Evolutionary conservation across 2,329 filamentous ascomycete genomes (phyloP), one percentile per base, ranked within the genome.

Genomic region (Leptodontidium sp.): DNA sequence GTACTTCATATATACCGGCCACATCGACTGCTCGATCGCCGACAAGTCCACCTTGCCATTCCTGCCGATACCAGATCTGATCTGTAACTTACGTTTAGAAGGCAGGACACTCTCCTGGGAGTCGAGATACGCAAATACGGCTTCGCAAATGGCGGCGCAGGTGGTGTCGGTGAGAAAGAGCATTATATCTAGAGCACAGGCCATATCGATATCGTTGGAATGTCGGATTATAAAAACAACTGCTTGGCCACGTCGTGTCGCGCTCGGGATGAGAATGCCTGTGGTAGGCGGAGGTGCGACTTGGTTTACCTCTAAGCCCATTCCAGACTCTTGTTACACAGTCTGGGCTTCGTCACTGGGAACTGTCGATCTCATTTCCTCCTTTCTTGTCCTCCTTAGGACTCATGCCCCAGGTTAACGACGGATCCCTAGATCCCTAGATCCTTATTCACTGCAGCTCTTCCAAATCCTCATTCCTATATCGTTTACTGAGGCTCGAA

Each of bases 1-100:
- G 62, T 73, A 73, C 47, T 67, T 65, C 15, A 71, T 45, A 49
- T 71, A 73, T 53, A 70, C 65, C 29, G 65, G 65, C 71, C 71
- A 73, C 58, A 59, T 57, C 35, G 11, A 64, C 21, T 71, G 66
- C n/a, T 71, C 67, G 40, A 73, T 35, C 32, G 62, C 40, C 50
- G 69, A 71, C 26, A 73, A 43, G 38, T 71, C 67, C 24, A 71
- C 21, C 61, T 68, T 52, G 26, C 71, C 69, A 66, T 69, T 64
- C 67, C 65, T 73, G 24, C 69, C 69, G 64, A 47, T 32, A 49
- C 69, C 69, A 32, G 26, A 68, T 40, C 55, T 69, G 35, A 73
- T 71, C 65, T 64, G 59, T 15, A 62, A 43, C 32, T 8, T 24
- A 11, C 59, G 40, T 35, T 62, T 49, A 9, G 12, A 26, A n/a